phyloP scores from a whole-genome alignment of 345 rosid genomes.

The Murraya paniculata region DNA sequence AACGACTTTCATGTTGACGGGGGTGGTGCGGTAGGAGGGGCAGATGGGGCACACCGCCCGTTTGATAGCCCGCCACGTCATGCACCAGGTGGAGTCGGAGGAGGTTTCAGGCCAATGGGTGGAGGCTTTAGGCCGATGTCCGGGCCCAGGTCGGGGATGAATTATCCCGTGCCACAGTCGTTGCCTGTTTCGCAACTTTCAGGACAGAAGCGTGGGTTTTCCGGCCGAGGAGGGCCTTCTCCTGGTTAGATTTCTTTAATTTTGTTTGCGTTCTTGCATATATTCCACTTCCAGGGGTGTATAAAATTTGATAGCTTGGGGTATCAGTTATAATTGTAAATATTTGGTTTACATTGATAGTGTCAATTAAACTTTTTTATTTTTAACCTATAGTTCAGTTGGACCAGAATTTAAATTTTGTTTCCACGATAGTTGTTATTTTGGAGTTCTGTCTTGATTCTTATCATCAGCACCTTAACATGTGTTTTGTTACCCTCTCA shows the following conservation, averaged over 20 bases:
- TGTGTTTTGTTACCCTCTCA: conserved; percentile 18
- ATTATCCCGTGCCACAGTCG: conserved; percentile 22
- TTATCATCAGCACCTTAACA: not conserved
- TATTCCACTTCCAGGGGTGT: not conserved
- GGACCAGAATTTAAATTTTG: not conserved
- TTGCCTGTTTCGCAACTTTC: conserved; percentile 35
- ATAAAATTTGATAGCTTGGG: not conserved
- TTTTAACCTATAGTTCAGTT: not conserved
- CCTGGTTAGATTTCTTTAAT: conserved; percentile 29
- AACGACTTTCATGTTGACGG: conserved; percentile 40
- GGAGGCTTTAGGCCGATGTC: conserved; percentile 37
- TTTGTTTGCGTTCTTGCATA: not conserved
- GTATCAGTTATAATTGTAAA: not conserved
- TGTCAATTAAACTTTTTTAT: not conserved
- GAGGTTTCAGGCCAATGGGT: conserved; percentile 36
- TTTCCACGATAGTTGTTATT: not conserved
- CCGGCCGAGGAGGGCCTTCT: conserved; percentile 47
- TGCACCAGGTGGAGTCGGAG: conserved; percentile 29
- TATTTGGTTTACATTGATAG: not conserved
- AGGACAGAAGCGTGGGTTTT: conserved; percentile 67
- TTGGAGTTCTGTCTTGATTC: not conserved
- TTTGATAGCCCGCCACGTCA: conserved; percentile 63
- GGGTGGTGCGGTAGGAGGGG: conserved; percentile 38
- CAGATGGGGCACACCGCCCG: conserved; percentile 41
- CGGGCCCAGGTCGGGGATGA: conserved; percentile 37